Base-by-base conservation (phyloP, 2,329 filamentous ascomycete genomes). In the Grosmannia clavigera region DNA sequence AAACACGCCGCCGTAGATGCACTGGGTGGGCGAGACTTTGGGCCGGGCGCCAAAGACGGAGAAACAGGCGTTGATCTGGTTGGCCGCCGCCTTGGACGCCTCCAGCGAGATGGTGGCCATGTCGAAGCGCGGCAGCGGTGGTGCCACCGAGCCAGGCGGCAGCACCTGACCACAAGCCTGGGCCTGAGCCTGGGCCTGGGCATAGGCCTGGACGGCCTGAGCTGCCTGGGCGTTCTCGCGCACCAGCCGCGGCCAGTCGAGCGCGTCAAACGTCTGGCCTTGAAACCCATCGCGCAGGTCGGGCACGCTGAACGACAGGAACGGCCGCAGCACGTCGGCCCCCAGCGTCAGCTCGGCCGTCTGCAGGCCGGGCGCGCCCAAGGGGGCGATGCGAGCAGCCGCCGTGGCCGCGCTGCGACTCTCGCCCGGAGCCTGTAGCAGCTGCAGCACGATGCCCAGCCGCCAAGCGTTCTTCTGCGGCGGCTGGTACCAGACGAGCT, bases 261-360 rank as follows among this genome's bases (percentile, higher is more conserved):
- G 60, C 40, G 66, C 63, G 48, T 66, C 64, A 57, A 68, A 73
- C 2, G 62, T 52, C 58, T 66, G 65, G 60, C 66, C 64, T 35
- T 65, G 61, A 29, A 70, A 60, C 1, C 66, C 66, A 9, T 66
- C 60, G 22, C 60, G 59, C n/a, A 70, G 64, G 48, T 60, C 62
- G 3, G 71, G 71, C 6, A 73, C 69, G 63, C 69, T 72, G 55
- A 73, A 73, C 12, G 71, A 72, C 19, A 72, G 66, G 63, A 73
- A 73, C 1, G 71, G 71, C 3, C 71, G 70, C 70, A 73, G 69
- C 7, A 68, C 66, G 11, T 61, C 52, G 58, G 64, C 62, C 11
- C 58, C 55, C 65, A 71, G 54, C 58, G 27, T 19, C 65, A 64
- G 35, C 60, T 66, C 31, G 54, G 58, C 38, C 43, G 59, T 51